phyloP scores from a whole-genome alignment of 495 filamentous ascomycete species.

The Penicillium soppii region DNA sequence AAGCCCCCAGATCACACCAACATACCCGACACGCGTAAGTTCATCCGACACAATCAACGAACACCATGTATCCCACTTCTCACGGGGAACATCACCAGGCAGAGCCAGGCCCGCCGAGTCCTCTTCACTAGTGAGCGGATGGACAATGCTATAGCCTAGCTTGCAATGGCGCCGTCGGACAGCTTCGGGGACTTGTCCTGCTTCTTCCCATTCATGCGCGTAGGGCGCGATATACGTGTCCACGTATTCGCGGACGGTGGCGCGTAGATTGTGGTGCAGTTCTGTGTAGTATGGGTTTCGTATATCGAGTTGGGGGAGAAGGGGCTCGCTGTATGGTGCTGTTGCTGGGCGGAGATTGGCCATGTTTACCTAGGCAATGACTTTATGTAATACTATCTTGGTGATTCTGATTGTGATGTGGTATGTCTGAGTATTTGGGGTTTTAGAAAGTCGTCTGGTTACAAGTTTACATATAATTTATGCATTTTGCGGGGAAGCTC shows the following conservation, averaged over 20 bases:
- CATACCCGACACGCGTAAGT: conserved; percentile 41
- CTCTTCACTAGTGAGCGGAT: conserved; percentile 35
- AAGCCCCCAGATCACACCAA: conserved; percentile 48
- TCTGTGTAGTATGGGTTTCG: conserved; percentile 49
- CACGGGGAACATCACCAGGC: conserved; percentile 38
- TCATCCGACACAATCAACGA: conserved; percentile 48
- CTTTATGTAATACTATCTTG: too few relatives aligned
- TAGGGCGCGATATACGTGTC: conserved; percentile 43
- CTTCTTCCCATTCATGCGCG: conserved; percentile 49
- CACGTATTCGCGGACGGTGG: conserved; percentile 44
- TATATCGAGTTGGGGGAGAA: conserved; percentile 39
- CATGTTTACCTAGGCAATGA: conserved; percentile 13
- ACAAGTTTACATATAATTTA: too few relatives aligned
- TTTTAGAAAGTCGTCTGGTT: too few relatives aligned
- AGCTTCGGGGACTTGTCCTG: conserved; percentile 41
- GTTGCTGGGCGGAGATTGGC: conserved; percentile 27
- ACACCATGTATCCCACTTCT: conserved; percentile 53
- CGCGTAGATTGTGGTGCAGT: conserved; percentile 44
- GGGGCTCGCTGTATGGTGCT: conserved; percentile 42
- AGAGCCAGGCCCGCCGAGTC: conserved; percentile 33
- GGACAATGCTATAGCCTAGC: conserved; percentile 37
- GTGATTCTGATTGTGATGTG: too few relatives aligned
- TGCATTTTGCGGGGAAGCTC: conserved; percentile 9
- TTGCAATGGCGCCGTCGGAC: conserved; percentile 39
- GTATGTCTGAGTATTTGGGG: too few relatives aligned